These are phyloP conservation scores for Backusella tuberculispora DNA, from an alignment of 192 early-diverging fungal species.

Conservation along the genomic window DNA sequence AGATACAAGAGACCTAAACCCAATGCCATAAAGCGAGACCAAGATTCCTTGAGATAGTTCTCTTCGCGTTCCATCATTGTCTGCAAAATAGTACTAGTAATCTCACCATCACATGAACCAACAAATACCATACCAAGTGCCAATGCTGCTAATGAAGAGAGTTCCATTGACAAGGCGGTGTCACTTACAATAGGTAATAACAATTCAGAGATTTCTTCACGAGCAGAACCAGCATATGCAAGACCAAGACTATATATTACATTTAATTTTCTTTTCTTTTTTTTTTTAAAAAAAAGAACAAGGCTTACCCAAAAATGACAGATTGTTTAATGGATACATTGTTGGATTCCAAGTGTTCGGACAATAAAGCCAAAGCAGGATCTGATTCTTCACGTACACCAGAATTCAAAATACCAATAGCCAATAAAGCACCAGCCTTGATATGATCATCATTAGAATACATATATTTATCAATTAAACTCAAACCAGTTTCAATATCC, in stretches of 20 bases:
- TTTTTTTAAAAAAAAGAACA: background rate
- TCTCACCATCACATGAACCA: constrained; percentile 87
- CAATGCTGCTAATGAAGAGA: constrained; percentile 87
- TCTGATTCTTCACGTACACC: constrained; percentile 92
- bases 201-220: constrained; percentile 84
- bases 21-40: constrained; percentile 91
- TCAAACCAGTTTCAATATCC: constrained; percentile 91
- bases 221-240: constrained; percentile 90
- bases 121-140: constrained; percentile 93
- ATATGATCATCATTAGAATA: constrained; percentile 88
- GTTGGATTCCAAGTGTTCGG: constrained; percentile 76
- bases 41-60: constrained; percentile 81
- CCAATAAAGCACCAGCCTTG: constrained; percentile 92
- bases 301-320: constrained; percentile 75
- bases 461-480: constrained; percentile 94
- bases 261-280: background rate
- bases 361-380: constrained; percentile 87
- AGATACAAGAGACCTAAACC: constrained; percentile 90
- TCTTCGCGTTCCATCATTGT: constrained; percentile 96
- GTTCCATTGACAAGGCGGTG: constrained; percentile 80
- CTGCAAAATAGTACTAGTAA: constrained; percentile 89
- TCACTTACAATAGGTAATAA: constrained; percentile 85
- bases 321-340: constrained; percentile 69
- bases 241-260: constrained; percentile 74
- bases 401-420: constrained; percentile 90